These are phyloP conservation scores for Echria macrotheca DNA, from an alignment of 495 filamentous ascomycete genomes.

Conservation along the genomic window DNA sequence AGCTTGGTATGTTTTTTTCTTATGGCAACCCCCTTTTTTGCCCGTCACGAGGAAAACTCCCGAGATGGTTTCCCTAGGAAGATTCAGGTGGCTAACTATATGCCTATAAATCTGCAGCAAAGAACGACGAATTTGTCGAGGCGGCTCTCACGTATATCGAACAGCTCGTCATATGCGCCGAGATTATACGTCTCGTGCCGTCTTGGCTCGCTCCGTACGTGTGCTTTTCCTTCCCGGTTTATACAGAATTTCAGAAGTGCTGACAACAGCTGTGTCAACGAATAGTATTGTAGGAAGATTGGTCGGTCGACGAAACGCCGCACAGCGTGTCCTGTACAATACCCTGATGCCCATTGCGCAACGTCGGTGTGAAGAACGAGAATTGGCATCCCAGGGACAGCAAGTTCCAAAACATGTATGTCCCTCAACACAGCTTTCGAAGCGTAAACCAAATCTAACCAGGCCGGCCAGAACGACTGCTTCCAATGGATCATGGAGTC, in stretches of 20 bases:
- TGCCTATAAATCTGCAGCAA: too few species aligned
- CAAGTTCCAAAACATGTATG: slow-evolving; percentile 18
- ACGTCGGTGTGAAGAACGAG: slow-evolving; percentile 5
- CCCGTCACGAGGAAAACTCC: too few species aligned
- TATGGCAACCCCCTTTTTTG: neutral
- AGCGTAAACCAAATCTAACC: too few species aligned
- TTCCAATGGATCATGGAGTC: slow-evolving; percentile 38
- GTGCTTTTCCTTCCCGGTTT: neutral
- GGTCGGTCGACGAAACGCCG: neutral
- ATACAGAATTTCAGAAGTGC: too few species aligned
- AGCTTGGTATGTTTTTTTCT: neutral
- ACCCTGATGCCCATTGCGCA: neutral
- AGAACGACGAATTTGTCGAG: neutral
- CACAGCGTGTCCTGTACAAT: neutral
- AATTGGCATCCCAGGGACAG: slow-evolving; percentile 1
- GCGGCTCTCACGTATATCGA: neutral
- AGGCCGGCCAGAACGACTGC: neutral
- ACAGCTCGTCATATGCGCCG: neutral
- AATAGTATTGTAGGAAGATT: neutral
- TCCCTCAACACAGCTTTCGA: too few species aligned
- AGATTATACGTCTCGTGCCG: neutral
- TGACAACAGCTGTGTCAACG: too few species aligned
- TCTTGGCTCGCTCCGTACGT: neutral
- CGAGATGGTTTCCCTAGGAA: too few species aligned
- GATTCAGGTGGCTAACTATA: too few species aligned